A percentile compares a stretch with the other conserved stretches of the same genome.
These are phyloP conservation scores for Russula abietina DNA, from an alignment of 768 basidiomycete genomes.

Conservation along the genomic window DNA sequence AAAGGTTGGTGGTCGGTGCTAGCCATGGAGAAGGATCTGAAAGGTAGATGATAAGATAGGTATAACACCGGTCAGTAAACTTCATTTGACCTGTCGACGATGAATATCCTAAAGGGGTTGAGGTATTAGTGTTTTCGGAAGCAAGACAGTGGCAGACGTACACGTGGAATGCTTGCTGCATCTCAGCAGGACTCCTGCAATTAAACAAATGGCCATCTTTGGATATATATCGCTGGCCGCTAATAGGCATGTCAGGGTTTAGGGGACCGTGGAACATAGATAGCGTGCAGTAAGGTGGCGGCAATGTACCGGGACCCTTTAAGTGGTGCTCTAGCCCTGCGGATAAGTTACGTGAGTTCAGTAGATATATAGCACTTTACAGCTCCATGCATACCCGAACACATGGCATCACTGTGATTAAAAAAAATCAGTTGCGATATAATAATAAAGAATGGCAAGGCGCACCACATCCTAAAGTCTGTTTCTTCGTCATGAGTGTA, in stretches of 20 bases:
- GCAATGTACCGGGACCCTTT: slow-evolving; percentile 30
- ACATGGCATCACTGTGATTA: slow-evolving; percentile 43
- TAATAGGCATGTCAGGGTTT: slow-evolving; percentile 28
- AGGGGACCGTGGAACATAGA: slow-evolving; percentile 46
- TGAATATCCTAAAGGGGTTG: slow-evolving; percentile 40
- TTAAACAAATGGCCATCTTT: slow-evolving; percentile 50
- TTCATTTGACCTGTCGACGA: slow-evolving; percentile 40
- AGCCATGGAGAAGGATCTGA: slow-evolving; percentile 50
- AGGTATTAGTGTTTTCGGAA: neutral
- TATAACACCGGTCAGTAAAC: neutral
- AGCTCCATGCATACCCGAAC: slow-evolving; percentile 35
- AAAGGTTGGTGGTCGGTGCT: slow-evolving; percentile 40
- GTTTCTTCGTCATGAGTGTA: slow-evolving; percentile 51
- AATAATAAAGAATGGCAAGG: neutral
- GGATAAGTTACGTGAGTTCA: neutral
- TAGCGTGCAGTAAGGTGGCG: slow-evolving; percentile 49
- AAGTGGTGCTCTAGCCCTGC: slow-evolving; percentile 47
- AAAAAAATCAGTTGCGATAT: neutral
- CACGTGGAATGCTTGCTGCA: slow-evolving; percentile 57
- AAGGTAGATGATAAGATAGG: neutral
- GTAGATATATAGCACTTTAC: neutral
- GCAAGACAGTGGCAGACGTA: slow-evolving; percentile 30
- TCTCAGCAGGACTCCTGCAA: slow-evolving; percentile 47
- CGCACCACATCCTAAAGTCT: slow-evolving; percentile 50
- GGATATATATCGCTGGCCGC: slow-evolving; percentile 43